Conservation (phyloP, 148 eudicot genomes). For the Cornus controversa region DNA sequence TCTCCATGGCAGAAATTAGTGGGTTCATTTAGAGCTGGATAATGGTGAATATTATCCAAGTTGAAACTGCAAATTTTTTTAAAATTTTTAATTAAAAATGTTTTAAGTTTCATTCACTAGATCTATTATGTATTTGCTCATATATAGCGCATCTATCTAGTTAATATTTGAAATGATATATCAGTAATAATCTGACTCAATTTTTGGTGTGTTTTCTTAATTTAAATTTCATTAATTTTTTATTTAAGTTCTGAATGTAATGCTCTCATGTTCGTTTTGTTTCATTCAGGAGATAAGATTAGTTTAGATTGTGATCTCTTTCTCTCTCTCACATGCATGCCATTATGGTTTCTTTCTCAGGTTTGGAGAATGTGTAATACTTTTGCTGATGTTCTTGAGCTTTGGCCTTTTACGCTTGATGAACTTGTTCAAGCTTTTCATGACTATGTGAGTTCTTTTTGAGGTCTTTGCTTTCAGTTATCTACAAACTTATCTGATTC, state of each 20-base stretch:
- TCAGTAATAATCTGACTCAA: not conserved
- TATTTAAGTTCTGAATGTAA: not conserved
- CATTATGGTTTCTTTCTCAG: conserved; percentile 24
- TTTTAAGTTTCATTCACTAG: not conserved
- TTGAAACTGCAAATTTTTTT: no score
- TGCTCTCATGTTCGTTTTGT: conserved; percentile 1
- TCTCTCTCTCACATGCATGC: not conserved
- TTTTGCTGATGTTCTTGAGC: conserved; percentile 55
- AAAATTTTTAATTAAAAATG: not conserved
- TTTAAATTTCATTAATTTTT: not conserved
- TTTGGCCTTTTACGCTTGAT: conserved; percentile 66
- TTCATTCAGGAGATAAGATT: conserved; percentile 1
- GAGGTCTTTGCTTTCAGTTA: not conserved
- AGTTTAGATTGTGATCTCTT: not conserved
- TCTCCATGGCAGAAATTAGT: no score
- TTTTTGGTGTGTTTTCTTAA: no score
- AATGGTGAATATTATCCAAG: no score
- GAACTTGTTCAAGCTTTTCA: conserved; percentile 61
- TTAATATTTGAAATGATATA: not conserved
- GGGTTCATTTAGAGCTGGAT: not conserved
- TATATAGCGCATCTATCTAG: not conserved
- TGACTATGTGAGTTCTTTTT: conserved; percentile 48
- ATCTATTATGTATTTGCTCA: not conserved
- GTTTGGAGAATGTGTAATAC: conserved; percentile 58
- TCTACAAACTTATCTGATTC: no score